Evolutionary conservation across 179 eudicot species (phyloP), one percentile per base, ranked within the genome.

Genomic region (Pouteria campechiana): DNA sequence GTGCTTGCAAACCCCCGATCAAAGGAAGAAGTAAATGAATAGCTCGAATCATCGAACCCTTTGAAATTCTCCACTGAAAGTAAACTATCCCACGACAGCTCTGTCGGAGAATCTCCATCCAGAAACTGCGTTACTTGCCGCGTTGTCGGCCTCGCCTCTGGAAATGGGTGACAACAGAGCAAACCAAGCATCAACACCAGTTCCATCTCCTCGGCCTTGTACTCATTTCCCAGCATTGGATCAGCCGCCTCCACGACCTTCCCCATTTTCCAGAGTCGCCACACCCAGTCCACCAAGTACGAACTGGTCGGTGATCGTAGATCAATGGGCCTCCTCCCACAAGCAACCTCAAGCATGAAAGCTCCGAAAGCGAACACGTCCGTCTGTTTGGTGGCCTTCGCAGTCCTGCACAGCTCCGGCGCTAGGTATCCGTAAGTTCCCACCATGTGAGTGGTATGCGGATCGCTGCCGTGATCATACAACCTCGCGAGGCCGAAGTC

Each of bases 111-210:
- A 29, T 42, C 59, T 11, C 54, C 48, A 17, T 46, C 42, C 11
- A 68, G 45, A 41, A 42, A 52, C 52, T 33, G 52, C 30, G 33
- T 31, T 2, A 62, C 60, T 6, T 63, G 54, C 36, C 62, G 57
- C 62, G 54, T 62, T 5, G 31, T 52, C 2, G 69, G 73, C 54
- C 73, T 57, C 2, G 41, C 56, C 13, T 52, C 68, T 3, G 65
- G 32, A 17, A 17, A 47, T 0, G 41, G 48, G 46, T 57, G 60
- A 10, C 50, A 52, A 19, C 73, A 62, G 3, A 61, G 37, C 16
- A 68, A 22, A 9, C 68, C 68, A 15, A 62, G 37, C 20, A 46
- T 50, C 52, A 63, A 25, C 9, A 53, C 65, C 62, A 49, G 7
- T 32, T 62, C 65, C 58, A 57, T 40, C 44, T 57, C 62, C 22